phyloP scores from a whole-genome alignment of 495 filamentous ascomycete species.

The Trichoderma reesei region DNA sequence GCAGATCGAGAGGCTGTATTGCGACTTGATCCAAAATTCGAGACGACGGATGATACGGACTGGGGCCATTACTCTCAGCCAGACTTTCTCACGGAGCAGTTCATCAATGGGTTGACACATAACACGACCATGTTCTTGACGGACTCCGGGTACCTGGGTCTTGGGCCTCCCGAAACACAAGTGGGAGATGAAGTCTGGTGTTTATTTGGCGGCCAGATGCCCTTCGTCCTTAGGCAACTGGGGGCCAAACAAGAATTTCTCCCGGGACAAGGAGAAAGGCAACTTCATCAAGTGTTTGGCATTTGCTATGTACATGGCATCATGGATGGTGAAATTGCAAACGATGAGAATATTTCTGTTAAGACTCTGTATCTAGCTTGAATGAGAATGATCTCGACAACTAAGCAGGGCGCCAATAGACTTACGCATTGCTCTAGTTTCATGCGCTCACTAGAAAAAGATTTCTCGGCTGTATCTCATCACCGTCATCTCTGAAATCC shows the following conservation, averaged over 20 bases:
- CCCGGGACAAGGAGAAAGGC: not conserved
- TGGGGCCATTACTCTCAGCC: not conserved
- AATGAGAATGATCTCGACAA: not conserved
- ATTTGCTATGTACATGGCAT: slow-evolving; percentile 17
- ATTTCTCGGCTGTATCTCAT: too few relatives aligned
- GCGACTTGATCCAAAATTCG: not conserved
- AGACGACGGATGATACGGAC: not conserved
- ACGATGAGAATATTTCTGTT: not conserved
- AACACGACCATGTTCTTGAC: slow-evolving; percentile 17
- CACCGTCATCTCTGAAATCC: too few relatives aligned
- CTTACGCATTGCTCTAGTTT: too few relatives aligned
- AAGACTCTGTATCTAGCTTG: not conserved
- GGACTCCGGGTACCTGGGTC: slow-evolving; percentile 18
- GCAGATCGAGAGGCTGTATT: not conserved
- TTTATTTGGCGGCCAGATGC: slow-evolving; percentile 17
- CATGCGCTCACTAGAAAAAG: too few relatives aligned
- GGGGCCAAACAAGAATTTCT: not conserved
- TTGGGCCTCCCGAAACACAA: slow-evolving; percentile 15
- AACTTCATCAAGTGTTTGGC: slow-evolving; percentile 13
- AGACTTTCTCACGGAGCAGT: not conserved
- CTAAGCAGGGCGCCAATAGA: too few relatives aligned
- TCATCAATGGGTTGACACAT: not conserved
- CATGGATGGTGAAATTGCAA: slow-evolving; percentile 16
- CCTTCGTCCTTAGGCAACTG: slow-evolving; percentile 13
- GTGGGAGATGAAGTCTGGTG: slow-evolving; percentile 15